Conservation (phyloP, 2,329 filamentous ascomycete genomes). For the Grosmannia huntii region DNA sequence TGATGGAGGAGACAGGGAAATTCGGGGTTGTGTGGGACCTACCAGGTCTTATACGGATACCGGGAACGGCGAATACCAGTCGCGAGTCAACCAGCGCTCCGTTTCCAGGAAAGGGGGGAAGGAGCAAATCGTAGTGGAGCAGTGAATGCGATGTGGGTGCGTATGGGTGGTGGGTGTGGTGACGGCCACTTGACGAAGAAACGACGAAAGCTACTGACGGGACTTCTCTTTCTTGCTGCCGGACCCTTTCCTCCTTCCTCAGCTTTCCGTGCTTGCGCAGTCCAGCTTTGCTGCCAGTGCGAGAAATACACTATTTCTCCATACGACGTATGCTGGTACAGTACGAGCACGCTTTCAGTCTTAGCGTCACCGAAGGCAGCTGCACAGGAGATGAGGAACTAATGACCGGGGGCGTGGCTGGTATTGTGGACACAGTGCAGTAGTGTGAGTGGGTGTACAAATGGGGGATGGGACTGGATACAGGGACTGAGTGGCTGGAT, state of each 20-base stretch:
- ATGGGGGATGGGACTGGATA: background rate
- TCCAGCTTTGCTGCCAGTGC: background rate
- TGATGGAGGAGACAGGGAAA: background rate
- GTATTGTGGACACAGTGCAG: background rate
- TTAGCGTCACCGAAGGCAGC: background rate
- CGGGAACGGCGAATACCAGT: background rate
- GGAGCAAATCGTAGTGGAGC: background rate
- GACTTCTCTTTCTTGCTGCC: background rate
- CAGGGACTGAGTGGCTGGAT: background rate
- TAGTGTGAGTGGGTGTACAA: background rate
- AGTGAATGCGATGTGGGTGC: constrained; percentile 1
- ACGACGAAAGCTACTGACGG: background rate
- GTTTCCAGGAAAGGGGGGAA: background rate
- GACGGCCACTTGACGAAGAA: background rate
- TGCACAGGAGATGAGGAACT: background rate
- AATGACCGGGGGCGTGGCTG: background rate
- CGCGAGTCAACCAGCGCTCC: background rate
- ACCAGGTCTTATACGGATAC: constrained; percentile 1
- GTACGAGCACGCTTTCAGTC: background rate
- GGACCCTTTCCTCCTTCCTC: background rate
- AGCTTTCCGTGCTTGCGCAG: background rate
- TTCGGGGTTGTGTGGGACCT: background rate
- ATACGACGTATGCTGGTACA: background rate
- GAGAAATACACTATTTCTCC: background rate
- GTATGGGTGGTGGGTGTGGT: background rate